phyloP scores from a whole-genome alignment of 805 yeast genomes.

The Scheffersomyces amazonensis region DNA sequence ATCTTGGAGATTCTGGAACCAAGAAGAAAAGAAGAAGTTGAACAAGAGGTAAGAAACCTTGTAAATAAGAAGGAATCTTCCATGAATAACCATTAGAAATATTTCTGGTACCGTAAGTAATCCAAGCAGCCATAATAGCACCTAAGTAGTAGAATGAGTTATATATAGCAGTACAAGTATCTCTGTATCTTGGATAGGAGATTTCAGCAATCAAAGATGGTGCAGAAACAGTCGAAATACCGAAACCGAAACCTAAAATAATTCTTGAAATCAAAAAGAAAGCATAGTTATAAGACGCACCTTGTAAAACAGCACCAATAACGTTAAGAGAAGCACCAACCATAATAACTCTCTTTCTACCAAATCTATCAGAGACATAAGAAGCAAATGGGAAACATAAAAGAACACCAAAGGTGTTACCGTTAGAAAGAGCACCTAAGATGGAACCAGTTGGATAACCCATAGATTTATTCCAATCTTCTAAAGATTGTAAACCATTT shows the following conservation, averaged over 20 bases:
- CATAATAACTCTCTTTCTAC: slow-evolving; percentile 32
- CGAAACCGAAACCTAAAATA: slow-evolving; percentile 45
- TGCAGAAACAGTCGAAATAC: slow-evolving; percentile 39
- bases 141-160: slow-evolving; percentile 54
- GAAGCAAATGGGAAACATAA: slow-evolving; percentile 26
- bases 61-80: slow-evolving; percentile 55
- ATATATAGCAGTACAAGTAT: slow-evolving; percentile 41
- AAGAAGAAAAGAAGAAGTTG: slow-evolving; percentile 34
- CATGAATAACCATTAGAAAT: slow-evolving; percentile 38
- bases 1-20: slow-evolving; percentile 53
- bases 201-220: slow-evolving; percentile 51
- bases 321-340: slow-evolving; percentile 22
- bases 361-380: slow-evolving; percentile 31
- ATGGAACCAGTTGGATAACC: slow-evolving; percentile 35
- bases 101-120: slow-evolving; percentile 45
- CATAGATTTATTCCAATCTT: slow-evolving; percentile 38
- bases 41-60: slow-evolving; percentile 44
- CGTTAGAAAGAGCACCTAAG: slow-evolving; percentile 41
- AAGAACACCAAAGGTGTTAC: slow-evolving; percentile 41
- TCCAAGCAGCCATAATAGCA: slow-evolving; percentile 51
- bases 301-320: slow-evolving; percentile 37
- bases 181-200: slow-evolving; percentile 46
- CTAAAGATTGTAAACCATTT: slow-evolving; percentile 48
- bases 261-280: slow-evolving; percentile 45
- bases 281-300: slow-evolving; percentile 31